Percentiles rank a stretch among this genome's conserved stretches.
phyloP scores from a whole-genome alignment of 2,329 filamentous ascomycete species.

The Teratosphaeria pseudoeucalypti region DNA sequence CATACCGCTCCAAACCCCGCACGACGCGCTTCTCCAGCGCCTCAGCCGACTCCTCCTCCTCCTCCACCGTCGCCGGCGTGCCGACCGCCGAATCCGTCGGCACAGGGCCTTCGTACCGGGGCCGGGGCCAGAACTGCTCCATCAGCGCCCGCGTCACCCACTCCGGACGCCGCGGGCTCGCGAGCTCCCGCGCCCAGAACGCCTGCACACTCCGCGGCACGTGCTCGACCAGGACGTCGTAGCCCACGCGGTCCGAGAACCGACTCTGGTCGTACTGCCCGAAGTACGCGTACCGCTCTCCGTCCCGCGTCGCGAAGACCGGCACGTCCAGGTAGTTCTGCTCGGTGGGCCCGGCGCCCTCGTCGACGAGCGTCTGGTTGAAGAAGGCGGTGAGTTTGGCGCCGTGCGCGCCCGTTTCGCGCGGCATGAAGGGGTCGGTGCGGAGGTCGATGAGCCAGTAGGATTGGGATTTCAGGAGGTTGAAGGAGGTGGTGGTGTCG shows the following conservation, averaged over 20 bases:
- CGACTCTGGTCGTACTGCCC: conserved; percentile 37
- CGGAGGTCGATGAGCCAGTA: conserved; percentile 33
- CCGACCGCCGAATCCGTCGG: conserved; percentile 11
- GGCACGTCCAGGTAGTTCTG: conserved; percentile 29
- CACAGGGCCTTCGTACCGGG: conserved; percentile 29
- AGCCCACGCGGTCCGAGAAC: conserved; percentile 34
- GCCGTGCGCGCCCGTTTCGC: conserved; percentile 31
- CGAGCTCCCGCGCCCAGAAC: conserved; percentile 31
- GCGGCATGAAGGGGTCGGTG: conserved; percentile 33
- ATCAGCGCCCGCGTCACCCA: conserved; percentile 34
- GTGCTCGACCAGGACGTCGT: conserved; percentile 29
- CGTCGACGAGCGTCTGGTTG: conserved; percentile 26
- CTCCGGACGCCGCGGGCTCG: conserved; percentile 23
- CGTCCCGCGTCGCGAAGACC: conserved; percentile 28
- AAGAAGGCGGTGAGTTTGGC: conserved; percentile 39
- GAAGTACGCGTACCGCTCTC: conserved; percentile 31
- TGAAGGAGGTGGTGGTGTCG: conserved; percentile 14
- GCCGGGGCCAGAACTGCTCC: conserved; percentile 34
- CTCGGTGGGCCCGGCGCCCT: conserved; percentile 9
- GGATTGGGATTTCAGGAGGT: conserved; percentile 15
- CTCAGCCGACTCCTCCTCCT: neutral
- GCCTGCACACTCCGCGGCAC: conserved; percentile 27
- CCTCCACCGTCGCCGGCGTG: conserved; percentile 1
- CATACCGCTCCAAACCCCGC: conserved; percentile 25
- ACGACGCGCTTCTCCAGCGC: conserved; percentile 18